Conservation (phyloP, 768 basidiomycete species). For the Suillus brevipes region DNA sequence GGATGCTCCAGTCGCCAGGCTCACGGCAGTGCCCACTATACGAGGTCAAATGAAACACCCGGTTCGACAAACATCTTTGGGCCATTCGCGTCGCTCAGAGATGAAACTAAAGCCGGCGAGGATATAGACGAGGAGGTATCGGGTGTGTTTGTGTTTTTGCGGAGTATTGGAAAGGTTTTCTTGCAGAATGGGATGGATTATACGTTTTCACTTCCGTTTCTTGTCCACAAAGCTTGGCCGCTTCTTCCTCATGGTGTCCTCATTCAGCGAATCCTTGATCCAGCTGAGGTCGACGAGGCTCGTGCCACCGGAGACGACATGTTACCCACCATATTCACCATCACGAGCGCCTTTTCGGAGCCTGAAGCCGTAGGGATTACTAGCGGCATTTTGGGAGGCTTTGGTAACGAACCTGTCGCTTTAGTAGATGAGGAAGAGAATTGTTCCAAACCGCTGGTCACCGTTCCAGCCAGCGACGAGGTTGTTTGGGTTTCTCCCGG, state of each 20-base stretch:
- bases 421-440: slow-evolving; percentile 59
- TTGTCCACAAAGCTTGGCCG: slow-evolving; percentile 78
- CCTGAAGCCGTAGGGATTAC: slow-evolving; percentile 71
- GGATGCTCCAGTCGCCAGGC: slow-evolving; percentile 27
- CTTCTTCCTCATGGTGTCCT: slow-evolving; percentile 76
- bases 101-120: slow-evolving; percentile 34
- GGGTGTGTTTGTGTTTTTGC: slow-evolving; percentile 76
- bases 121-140: slow-evolving; percentile 43
- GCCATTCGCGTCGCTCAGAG: slow-evolving; percentile 35
- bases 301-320: slow-evolving; percentile 62
- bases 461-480: slow-evolving; percentile 63
- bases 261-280: slow-evolving; percentile 72
- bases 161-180: slow-evolving; percentile 72
- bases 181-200: slow-evolving; percentile 71
- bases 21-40: slow-evolving; percentile 31
- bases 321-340: slow-evolving; percentile 79
- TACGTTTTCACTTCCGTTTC: slow-evolving; percentile 78
- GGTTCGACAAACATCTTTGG: slow-evolving; percentile 36
- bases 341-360: slow-evolving; percentile 77
- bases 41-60: slow-evolving; percentile 20
- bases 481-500: slow-evolving; percentile 59
- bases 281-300: slow-evolving; percentile 65
- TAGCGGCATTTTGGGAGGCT: slow-evolving; percentile 53
- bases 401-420: slow-evolving; percentile 30
- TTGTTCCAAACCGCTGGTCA: slow-evolving; percentile 48